Evolutionary conservation across 148 eudicot genomes (phyloP).

Genomic region (Drosera capensis): DNA sequence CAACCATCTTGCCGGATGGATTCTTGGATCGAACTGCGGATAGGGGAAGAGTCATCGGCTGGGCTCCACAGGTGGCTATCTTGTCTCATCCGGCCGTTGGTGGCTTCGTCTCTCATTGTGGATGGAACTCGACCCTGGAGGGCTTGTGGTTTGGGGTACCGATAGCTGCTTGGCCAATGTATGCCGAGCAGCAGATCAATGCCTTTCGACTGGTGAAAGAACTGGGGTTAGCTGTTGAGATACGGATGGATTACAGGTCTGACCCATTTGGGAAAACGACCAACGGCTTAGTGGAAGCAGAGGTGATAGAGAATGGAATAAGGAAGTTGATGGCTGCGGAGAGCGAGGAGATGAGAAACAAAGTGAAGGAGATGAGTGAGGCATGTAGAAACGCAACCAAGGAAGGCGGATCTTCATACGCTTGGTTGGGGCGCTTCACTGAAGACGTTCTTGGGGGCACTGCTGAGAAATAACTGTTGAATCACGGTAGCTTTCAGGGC

Average conservation of each 20-base stretch:
- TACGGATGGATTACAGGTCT: background rate
- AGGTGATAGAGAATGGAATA: constrained; percentile 5
- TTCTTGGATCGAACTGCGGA: constrained; percentile 14
- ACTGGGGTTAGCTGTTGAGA: constrained; percentile 2
- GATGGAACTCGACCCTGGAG: constrained; percentile 14
- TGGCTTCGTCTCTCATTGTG: constrained; percentile 17
- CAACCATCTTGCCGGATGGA: constrained; percentile 13
- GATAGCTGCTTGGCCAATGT: constrained; percentile 10
- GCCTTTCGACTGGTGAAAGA: background rate
- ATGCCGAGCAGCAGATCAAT: constrained; percentile 4
- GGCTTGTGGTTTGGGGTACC: constrained; percentile 18
- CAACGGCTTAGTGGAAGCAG: background rate
- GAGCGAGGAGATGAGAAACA: constrained; percentile 1
- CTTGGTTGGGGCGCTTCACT: background rate
- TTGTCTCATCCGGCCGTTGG: constrained; percentile 12
- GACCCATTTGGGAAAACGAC: background rate
- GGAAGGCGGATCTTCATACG: constrained; percentile 1
- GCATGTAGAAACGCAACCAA: background rate
- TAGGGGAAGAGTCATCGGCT: constrained; percentile 11
- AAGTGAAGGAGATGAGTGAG: constrained; percentile 6
- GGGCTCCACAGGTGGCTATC: constrained; percentile 12
- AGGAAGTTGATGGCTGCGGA: constrained; percentile 5
- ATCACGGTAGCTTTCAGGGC: too few species aligned
- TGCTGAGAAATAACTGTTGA: too few species aligned
- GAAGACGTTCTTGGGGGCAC: constrained; percentile 3